phyloP scores from a whole-genome alignment of 768 basidiomycete genomes.

The Tubosaeta brunneosetosa region DNA sequence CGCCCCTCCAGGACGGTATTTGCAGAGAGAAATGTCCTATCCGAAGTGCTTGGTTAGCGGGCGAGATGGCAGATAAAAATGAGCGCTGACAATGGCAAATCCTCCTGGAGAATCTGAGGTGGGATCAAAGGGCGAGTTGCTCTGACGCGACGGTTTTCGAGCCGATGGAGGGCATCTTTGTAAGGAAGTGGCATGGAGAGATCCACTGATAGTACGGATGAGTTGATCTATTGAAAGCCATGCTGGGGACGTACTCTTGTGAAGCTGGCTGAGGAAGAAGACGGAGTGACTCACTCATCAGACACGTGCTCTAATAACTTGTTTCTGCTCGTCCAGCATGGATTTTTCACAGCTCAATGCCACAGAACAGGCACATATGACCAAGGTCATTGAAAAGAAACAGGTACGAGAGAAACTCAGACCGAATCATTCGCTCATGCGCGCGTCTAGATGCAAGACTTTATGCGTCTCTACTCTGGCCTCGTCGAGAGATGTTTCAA shows the following conservation, averaged over 20 bases:
- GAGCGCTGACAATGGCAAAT: conserved; percentile 69
- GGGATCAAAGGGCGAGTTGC: conserved; percentile 87
- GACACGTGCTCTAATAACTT: not conserved
- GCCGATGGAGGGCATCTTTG: conserved; percentile 71
- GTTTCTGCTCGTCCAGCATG: conserved; percentile 42
- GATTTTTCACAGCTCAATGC: conserved; percentile 88
- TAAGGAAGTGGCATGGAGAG: conserved; percentile 66
- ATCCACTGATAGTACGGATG: conserved; percentile 32
- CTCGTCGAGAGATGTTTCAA: conserved; percentile 96
- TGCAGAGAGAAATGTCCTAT: conserved; percentile 71
- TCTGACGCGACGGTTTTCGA: conserved; percentile 86
- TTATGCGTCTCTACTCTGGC: conserved; percentile 89
- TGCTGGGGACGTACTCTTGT: conserved; percentile 15
- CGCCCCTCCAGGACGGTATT: conserved; percentile 90
- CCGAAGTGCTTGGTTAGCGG: conserved; percentile 1
- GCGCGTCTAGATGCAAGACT: conserved; percentile 88
- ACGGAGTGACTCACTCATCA: not conserved
- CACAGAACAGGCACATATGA: conserved; percentile 96
- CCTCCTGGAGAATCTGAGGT: conserved; percentile 91
- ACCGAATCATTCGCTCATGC: conserved; percentile 5
- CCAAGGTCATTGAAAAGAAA: conserved; percentile 90
- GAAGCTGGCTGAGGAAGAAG: not conserved
- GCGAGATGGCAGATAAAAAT: not conserved
- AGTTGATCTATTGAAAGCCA: not conserved
- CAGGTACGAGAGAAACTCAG: conserved; percentile 52